Percentiles rank a stretch among this genome's conserved stretches.
Conservation (phyloP, 2,329 filamentous ascomycete genomes). For the Nemania diffusa region DNA sequence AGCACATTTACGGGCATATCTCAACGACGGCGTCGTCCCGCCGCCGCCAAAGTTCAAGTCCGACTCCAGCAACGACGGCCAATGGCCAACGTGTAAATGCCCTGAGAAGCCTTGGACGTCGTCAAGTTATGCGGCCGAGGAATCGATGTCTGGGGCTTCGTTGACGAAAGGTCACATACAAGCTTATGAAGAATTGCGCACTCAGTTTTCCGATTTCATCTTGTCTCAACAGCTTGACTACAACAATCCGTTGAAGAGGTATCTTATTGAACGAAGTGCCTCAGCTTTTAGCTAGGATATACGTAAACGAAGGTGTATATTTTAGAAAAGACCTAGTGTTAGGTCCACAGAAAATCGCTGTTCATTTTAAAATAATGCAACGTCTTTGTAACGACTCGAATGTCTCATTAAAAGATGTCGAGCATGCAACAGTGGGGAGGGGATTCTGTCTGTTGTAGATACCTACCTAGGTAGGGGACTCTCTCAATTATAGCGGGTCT, state of each 20-base stretch:
- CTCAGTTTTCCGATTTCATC: conserved; percentile 23
- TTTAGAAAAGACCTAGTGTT: not conserved
- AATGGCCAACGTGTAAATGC: conserved; percentile 46
- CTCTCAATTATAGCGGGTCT: too few relatives aligned
- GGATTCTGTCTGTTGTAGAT: too few relatives aligned
- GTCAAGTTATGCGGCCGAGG: not conserved
- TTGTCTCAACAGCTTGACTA: conserved; percentile 33
- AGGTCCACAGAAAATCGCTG: not conserved
- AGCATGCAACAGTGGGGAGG: too few relatives aligned
- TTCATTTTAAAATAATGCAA: not conserved
- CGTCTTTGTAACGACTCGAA: not conserved
- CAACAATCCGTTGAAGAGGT: conserved; percentile 31
- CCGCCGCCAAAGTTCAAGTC: conserved; percentile 40
- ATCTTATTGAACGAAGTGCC: conserved; percentile 28
- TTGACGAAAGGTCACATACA: conserved; percentile 18
- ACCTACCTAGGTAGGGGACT: too few relatives aligned
- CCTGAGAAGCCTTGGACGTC: conserved; percentile 45
- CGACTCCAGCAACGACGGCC: conserved; percentile 35
- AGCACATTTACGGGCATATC: conserved; percentile 49
- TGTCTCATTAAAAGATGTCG: too few relatives aligned
- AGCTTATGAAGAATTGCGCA: conserved; percentile 31
- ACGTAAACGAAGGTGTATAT: not conserved
- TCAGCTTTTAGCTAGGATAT: not conserved
- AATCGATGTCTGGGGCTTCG: not conserved
- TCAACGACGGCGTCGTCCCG: conserved; percentile 51